Base-by-base conservation (phyloP, 176 grass and related monocot genomes). In the Eleusine coracana region DNA sequence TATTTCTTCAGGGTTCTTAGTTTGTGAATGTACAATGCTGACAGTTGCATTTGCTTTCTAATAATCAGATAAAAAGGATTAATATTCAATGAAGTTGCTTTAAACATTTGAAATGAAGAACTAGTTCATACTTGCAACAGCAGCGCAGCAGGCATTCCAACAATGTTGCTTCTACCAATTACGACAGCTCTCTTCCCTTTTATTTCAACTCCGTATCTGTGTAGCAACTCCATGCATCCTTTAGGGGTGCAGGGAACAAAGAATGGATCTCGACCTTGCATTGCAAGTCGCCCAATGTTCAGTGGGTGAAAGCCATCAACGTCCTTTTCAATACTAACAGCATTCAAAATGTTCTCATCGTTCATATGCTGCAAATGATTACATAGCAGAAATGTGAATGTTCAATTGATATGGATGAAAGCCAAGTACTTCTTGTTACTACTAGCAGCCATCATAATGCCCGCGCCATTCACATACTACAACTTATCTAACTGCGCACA, bases 211-310 rank as follows among this genome's bases (percentile, higher is more conserved):
- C 87, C 88, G 77, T 75, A 90, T 89, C 96, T 85, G 80, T 85
- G 78, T 27, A 98, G 82, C 66, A 98, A 82, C 78, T 98, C 96
- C 82, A 98, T 98, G 85, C 96, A 98, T 88, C 96, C 91, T 90
- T 95, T 98, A n/a, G 96, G 96, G 38, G 96, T 98, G 88, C 96
- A 98, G 45, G 96, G 93, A 75, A 96, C 89, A 91, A 95, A 98
- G 59, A 93, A 88, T 0, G 96, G 91, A 44, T 99, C 83, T 41
- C 96, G 69, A 29, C 96, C 93, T 91, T 99, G 96, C 96, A 99
- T 99, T 40, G 93, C 91, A 77, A 99, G 92, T 44, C 91, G 87
- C 37, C 96, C 96, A 68, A 99, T 99, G 80, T 98, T 98, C 67
- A 98, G 84, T 6, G 96, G 96, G 86, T 99, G 93, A 72, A 99